Base-by-base conservation (phyloP, 1,284 basidiomycete species). In the Trichosporon inkin region DNA sequence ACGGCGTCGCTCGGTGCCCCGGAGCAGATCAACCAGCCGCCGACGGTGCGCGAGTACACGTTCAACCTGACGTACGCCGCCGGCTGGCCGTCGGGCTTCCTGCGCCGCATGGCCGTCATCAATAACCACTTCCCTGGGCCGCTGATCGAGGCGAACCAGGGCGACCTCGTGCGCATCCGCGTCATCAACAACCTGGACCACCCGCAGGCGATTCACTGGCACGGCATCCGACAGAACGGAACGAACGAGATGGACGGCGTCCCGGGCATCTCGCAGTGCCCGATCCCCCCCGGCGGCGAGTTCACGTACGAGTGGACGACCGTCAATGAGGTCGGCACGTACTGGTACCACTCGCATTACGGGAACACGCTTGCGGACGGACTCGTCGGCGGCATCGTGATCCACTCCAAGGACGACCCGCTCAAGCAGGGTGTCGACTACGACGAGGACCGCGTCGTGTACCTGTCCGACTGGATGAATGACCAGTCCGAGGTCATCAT, bases 301-400 rank as follows among this genome's bases (percentile, higher is more conserved):
- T 85, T 84, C 75, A 75, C 80, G 17, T 85, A 84, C 76, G 36
- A 62, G 2, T 72, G 70, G 61, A 67, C 59, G 6, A 53, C 70
- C n/a, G 39, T 54, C 2, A 24, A 61, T 2, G 71, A 73, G 61
- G 68, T 64, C 34, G 71, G 71, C 10, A 67, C 70, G 1, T 73
- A 68, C 57, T 73, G 70, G 70, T 71, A 62, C 57, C 71, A 71
- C 61, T 69, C 69, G 19, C 70, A 73, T 55, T 73, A 57, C 36
- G 67, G 53, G 11, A 68, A 70, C 57, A 67, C 68, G 14, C 51
- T 72, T 36, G 70, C 67, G 8, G 71, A 73, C 51, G 71, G 71
- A 0, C 38, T 73, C n/a, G 54, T 44, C 16, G 71, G 71, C 22
- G 67, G 56, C 56, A 36, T 73, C 14, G 58, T 73, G 36, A 53